These are phyloP conservation scores for Kurtzmaniella cleridarum DNA, from an alignment of 805 yeast genomes.

Conservation along the genomic window DNA sequence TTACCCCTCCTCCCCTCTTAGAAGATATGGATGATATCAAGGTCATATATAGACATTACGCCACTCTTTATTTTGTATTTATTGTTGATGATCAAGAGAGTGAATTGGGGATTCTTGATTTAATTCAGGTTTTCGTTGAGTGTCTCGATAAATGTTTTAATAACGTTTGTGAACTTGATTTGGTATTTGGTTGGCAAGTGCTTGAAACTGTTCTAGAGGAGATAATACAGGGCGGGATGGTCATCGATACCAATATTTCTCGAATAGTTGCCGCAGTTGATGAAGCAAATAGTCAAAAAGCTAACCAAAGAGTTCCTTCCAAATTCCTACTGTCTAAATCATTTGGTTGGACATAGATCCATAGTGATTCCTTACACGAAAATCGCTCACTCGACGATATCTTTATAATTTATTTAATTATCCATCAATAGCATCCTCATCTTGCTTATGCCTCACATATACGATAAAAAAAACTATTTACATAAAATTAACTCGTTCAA, in stretches of 20 bases:
- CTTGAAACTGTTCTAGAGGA: conserved; percentile 87
- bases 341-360: conserved; percentile 2
- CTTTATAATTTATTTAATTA: too few species aligned
- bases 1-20: conserved; percentile 81
- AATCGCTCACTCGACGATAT: too few species aligned
- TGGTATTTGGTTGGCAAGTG: conserved; percentile 99
- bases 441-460: too few species aligned
- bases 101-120: conserved; percentile 87
- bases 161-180: conserved; percentile 91
- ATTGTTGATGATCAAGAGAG: conserved; percentile 94
- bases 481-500: too few species aligned
- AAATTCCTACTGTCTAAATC: conserved; percentile 16
- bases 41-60: conserved; percentile 90
- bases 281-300: conserved; percentile 54
- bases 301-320: conserved; percentile 18
- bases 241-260: conserved; percentile 81
- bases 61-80: conserved; percentile 92
- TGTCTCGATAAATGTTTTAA: conserved; percentile 88
- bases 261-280: conserved; percentile 82
- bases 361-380: too few species aligned
- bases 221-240: conserved; percentile 97
- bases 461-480: too few species aligned
- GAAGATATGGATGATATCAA: conserved; percentile 69
- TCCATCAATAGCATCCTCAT: too few species aligned
- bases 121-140: conserved; percentile 96